phyloP scores from a whole-genome alignment of 371 early-diverging fungal genomes.

The Lichtheimia corymbifera region DNA sequence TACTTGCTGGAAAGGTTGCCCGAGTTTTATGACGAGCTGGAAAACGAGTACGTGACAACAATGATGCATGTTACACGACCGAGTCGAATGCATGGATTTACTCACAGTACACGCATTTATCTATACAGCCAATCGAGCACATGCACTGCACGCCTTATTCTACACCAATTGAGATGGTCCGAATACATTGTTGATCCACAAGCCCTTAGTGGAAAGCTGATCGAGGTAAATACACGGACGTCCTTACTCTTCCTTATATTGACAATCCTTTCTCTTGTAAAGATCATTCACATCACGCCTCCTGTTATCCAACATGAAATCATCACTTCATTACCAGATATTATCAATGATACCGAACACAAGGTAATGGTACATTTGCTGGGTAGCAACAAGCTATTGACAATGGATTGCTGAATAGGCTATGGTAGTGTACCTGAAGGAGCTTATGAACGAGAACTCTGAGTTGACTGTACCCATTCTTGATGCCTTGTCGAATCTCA shows the following conservation, averaged over 20 bases:
- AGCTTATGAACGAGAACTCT: conserved; percentile 61
- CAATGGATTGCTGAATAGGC: conserved; percentile 23
- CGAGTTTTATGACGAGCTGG: conserved; percentile 64
- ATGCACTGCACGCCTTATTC: conserved; percentile 62
- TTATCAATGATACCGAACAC: conserved; percentile 77
- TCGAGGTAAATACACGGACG: conserved; percentile 60
- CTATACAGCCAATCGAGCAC: conserved; percentile 42
- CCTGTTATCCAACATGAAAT: conserved; percentile 74
- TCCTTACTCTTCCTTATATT: neutral
- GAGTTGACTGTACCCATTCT: conserved; percentile 73
- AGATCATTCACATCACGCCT: conserved; percentile 68
- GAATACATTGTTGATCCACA: conserved; percentile 74
- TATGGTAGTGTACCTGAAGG: conserved; percentile 63
- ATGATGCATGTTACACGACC: neutral
- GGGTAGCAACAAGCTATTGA: neutral
- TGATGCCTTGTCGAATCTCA: conserved; percentile 75
- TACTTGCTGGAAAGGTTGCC: conserved; percentile 69
- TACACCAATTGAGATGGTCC: conserved; percentile 80
- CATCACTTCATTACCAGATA: conserved; percentile 74
- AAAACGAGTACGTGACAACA: conserved; percentile 34
- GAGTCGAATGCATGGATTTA: neutral
- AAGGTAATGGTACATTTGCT: conserved; percentile 33
- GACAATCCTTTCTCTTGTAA: neutral
- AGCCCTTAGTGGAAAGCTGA: conserved; percentile 60
- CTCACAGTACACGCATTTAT: neutral